These are phyloP conservation scores for Eruca vesicaria DNA, from an alignment of 441 rosid species.

Conservation along the genomic window DNA sequence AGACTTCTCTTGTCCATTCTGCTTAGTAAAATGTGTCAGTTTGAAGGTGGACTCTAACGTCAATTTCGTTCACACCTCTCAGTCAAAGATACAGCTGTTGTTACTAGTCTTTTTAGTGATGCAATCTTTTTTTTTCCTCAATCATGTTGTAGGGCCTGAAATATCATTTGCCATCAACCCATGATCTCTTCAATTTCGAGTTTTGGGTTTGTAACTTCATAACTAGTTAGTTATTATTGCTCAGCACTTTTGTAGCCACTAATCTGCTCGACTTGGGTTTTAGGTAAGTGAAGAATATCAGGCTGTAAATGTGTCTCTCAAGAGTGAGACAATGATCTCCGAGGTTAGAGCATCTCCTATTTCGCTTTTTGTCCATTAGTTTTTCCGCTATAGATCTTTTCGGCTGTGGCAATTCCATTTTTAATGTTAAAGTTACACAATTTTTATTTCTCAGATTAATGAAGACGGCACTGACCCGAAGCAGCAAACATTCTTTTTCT, in stretches of 20 bases:
- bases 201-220: conserved; percentile 97
- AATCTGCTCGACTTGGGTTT: conserved; percentile 29
- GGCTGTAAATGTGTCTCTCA: conserved; percentile 89
- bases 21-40: conserved; percentile 95
- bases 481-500: conserved; percentile 81
- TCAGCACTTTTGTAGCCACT: conserved; percentile 16
- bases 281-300: conserved; percentile 93
- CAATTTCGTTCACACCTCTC: conserved; percentile 17
- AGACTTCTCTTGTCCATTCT: conserved; percentile 97
- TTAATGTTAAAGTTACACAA: neutral
- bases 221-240: conserved; percentile 30
- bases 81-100: conserved; percentile 27
- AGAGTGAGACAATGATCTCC: conserved; percentile 69
- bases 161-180: conserved; percentile 82
- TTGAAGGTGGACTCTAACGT: conserved; percentile 63
- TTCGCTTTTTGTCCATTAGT: conserved; percentile 10
- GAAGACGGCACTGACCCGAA: conserved; percentile 88
- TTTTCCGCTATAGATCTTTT: too few species aligned
- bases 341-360: conserved; percentile 61
- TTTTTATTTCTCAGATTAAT: conserved; percentile 53
- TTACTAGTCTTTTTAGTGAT: conserved; percentile 17
- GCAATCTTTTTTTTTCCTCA: conserved; percentile 3
- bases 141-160: conserved; percentile 73
- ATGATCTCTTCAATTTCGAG: conserved; percentile 94
- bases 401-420: too few species aligned